Evolutionary conservation across 2,329 filamentous ascomycete genomes (phyloP).

Genomic region (Trichoderma pleuroti): DNA sequence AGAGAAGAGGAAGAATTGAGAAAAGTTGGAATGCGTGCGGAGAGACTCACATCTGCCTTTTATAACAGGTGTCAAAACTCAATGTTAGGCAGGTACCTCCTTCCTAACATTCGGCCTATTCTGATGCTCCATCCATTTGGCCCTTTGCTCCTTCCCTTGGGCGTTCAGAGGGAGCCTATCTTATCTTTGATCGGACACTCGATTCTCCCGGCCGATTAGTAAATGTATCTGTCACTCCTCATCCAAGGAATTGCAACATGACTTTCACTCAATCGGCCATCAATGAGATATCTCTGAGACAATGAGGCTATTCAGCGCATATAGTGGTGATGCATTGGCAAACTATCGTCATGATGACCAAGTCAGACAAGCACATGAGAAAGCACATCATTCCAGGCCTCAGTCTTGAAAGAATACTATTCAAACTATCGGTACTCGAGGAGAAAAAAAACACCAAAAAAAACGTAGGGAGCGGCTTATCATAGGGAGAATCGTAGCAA

Average conservation of each 20-base stretch:
- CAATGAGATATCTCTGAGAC: background rate
- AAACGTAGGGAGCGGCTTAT: background rate
- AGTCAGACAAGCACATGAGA: background rate
- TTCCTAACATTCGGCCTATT: background rate
- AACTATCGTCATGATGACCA: background rate
- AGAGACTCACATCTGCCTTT: background rate
- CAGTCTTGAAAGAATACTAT: too few relatives aligned
- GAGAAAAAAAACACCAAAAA: too few relatives aligned
- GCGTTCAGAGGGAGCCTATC: background rate
- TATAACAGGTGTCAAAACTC: background rate
- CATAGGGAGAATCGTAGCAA: background rate
- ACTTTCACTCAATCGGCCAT: background rate
- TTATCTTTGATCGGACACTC: background rate
- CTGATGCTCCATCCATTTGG: background rate
- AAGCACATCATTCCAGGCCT: background rate
- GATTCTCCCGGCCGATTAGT: background rate
- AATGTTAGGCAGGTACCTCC: background rate
- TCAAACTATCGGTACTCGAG: background rate
- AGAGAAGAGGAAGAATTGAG: background rate
- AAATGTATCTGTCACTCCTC: background rate
- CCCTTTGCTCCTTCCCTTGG: background rate
- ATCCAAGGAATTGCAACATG: background rate
- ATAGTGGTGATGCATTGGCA: fast-evolving
- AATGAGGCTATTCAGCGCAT: background rate
- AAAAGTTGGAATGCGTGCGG: background rate